These are phyloP conservation scores for baker's yeast (Saccharomyces cerevisiae) DNA, from an alignment of 805 yeast genomes.

Conservation along the genomic window DNA sequence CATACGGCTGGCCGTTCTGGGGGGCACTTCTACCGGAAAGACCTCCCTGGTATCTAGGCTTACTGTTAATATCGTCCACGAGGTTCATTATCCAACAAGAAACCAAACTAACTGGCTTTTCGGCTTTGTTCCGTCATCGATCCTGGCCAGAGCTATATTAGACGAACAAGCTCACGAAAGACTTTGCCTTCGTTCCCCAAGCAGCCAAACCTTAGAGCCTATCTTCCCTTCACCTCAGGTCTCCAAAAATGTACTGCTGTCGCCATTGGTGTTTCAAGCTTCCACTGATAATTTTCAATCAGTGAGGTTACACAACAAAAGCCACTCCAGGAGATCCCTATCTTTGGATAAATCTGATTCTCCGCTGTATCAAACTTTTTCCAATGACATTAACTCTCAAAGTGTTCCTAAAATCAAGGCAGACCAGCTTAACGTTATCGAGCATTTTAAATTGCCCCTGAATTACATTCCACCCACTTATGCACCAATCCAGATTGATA, in stretches of 20 bases:
- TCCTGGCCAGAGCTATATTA: conserved; percentile 35
- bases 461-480: conserved; percentile 42
- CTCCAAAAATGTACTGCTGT: conserved; percentile 26
- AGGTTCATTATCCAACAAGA: conserved; percentile 69
- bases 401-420: background rate
- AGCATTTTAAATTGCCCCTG: conserved; percentile 8
- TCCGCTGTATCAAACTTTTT: background rate
- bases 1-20: conserved; percentile 50
- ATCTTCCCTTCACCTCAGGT: conserved; percentile 27
- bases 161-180: conserved; percentile 40
- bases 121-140: conserved; percentile 41
- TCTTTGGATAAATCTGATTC: background rate
- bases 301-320: conserved; percentile 11
- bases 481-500: conserved; percentile 56
- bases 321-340: background rate
- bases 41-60: conserved; percentile 47
- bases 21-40: conserved; percentile 54
- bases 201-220: conserved; percentile 21
- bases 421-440: background rate
- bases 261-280: conserved; percentile 34
- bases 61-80: conserved; percentile 43
- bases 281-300: conserved; percentile 21
- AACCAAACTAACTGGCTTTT: conserved; percentile 51
- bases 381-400: background rate
- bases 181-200: conserved; percentile 31